Base-by-base conservation (phyloP, 2,329 filamentous ascomycete genomes). In the Penicillium paneum region DNA sequence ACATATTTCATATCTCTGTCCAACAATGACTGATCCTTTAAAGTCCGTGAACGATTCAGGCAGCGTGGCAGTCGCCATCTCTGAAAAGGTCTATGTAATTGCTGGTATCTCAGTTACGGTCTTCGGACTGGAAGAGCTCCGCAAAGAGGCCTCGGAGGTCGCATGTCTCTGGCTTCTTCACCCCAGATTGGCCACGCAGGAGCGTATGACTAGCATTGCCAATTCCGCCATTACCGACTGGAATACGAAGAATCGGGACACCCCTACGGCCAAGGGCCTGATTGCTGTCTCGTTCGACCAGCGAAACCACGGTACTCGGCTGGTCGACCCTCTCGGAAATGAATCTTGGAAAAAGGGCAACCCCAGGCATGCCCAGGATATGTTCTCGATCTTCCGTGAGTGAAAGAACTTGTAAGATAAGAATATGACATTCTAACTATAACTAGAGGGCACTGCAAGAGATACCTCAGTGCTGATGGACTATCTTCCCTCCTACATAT, bases 161-260 rank as follows among this genome's bases (percentile, higher is more conserved):
- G 86, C 91, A 24, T 90, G 89, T 65, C 82, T 97, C n/a, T 97
- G 92, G 90, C 85, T 97, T 12, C 83, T 97, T 17, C 91, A 97
- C 69, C 90, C 90, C 3, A 84, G 94, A 24, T 80, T 88, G 0
- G 81, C 86, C 50, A 83, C 79, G 0, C 86, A 89, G 67, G 83
- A 84, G 52, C 82, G 82, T 58, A 97, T 97, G 92, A 78, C 79
- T 1, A 84, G 84, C 28, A 82, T 94, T 50, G 92, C 91, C 3
- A 76, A 80, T n/a, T 81, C 83, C 6, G 79, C 84, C 12, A 80
- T 97, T 46, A 73, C 77, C n/a, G 81, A 84, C 8, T 95, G 87
- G 84, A 86, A 89, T 65, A 67, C 73, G 49, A 73, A 68, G 59
- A 71, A 67, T 45, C 63, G 65, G 52, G 62, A 71, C 13, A 64